Evolutionary conservation across 805 yeast genomes (phyloP).

Genomic region (Candida montana): DNA sequence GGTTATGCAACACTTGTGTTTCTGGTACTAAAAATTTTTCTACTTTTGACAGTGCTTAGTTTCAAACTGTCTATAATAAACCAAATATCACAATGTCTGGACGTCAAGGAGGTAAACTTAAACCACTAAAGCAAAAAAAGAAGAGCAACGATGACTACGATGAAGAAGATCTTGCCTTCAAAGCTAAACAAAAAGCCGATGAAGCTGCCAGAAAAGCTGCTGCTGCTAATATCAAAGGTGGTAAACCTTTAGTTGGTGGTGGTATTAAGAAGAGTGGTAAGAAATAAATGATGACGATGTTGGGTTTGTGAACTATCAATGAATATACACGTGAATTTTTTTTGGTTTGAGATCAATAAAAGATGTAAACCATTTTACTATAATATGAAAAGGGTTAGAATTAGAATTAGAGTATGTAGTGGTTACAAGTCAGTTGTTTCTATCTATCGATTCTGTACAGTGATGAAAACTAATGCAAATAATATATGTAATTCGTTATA

Average conservation of each 20-base stretch:
- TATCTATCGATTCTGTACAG: too few relatives aligned
- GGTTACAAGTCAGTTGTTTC: too few relatives aligned
- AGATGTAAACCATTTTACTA: too few relatives aligned
- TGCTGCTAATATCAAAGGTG: slow-evolving; percentile 80
- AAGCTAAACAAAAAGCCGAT: slow-evolving; percentile 91
- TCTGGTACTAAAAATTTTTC: background rate
- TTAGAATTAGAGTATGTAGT: too few relatives aligned
- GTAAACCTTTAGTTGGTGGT: slow-evolving; percentile 89
- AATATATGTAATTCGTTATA: too few relatives aligned
- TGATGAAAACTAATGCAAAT: too few relatives aligned
- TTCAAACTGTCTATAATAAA: background rate
- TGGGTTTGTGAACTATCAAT: too few relatives aligned
- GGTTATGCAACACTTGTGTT: background rate
- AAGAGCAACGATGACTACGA: slow-evolving; percentile 70
- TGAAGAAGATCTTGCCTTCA: slow-evolving; percentile 86
- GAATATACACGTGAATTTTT: too few relatives aligned
- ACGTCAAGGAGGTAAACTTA: slow-evolving; percentile 96
- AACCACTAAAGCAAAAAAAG: slow-evolving; percentile 74
- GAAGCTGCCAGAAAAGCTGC: slow-evolving; percentile 89
- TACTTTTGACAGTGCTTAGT: too few relatives aligned
- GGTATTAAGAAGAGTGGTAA: slow-evolving; percentile 90
- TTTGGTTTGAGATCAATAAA: too few relatives aligned
- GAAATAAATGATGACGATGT: slow-evolving; percentile 33
- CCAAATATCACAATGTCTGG: slow-evolving; percentile 61
- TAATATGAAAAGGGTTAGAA: too few relatives aligned